Percentiles rank a stretch among this genome's conserved stretches.
These are phyloP conservation scores for Amaranthus tricolor DNA, from an alignment of 179 eudicot genomes.

Conservation along the genomic window DNA sequence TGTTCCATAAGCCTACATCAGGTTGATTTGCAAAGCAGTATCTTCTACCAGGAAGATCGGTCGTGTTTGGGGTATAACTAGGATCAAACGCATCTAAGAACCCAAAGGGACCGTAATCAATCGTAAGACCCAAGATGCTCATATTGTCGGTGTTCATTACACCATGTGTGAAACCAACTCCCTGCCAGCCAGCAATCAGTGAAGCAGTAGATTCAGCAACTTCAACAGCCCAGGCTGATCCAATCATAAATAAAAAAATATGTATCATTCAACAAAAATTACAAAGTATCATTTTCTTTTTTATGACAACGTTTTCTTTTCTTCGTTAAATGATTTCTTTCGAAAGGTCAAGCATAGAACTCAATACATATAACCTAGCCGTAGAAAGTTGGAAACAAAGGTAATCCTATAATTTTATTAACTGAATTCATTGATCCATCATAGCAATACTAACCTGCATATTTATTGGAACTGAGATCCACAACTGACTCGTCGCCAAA, in stretches of 20 bases:
- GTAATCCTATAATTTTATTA: not conserved
- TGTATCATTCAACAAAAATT: constrained; percentile 14
- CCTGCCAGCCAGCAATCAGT: constrained; percentile 96
- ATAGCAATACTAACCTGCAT: constrained; percentile 61
- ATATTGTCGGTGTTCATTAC: constrained; percentile 98
- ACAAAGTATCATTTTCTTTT: not conserved
- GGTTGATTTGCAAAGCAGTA: constrained; percentile 99
- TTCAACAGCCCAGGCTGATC: constrained; percentile 97
- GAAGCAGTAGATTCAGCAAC: constrained; percentile 99
- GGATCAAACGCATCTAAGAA: constrained; percentile 99
- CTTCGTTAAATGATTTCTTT: not conserved
- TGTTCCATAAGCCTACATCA: constrained; percentile 96
- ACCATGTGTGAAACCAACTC: constrained; percentile 99
- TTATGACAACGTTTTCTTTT: not conserved
- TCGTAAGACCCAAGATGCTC: constrained; percentile 96
- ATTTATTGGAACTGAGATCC: constrained; percentile 97
- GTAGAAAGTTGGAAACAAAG: not conserved
- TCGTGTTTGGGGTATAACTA: constrained; percentile 95
- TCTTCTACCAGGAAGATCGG: constrained; percentile 99
- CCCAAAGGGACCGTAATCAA: constrained; percentile 98
- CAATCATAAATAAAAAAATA: constrained; percentile 27
- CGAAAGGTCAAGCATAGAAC: not conserved
- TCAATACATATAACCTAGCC: not conserved
- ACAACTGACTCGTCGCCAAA: constrained; percentile 67
- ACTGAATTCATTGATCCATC: not conserved